These are phyloP conservation scores for Nemania sp. DNA, from an alignment of 2,329 filamentous ascomycete species.

Conservation along the genomic window DNA sequence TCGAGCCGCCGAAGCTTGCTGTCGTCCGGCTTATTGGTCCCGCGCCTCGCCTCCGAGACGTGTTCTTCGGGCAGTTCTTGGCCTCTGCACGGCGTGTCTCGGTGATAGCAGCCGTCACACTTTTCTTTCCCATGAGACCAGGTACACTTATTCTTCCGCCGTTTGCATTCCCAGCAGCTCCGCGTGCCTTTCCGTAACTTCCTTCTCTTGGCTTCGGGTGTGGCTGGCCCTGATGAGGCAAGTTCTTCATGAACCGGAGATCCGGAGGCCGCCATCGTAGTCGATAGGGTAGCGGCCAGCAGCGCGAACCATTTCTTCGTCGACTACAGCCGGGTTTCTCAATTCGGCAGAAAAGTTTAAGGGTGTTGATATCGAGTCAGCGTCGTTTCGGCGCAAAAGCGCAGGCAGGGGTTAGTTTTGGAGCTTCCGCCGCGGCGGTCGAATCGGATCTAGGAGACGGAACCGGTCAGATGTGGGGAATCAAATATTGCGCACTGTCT, in stretches of 20 bases:
- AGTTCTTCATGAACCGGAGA: slow-evolving; percentile 8
- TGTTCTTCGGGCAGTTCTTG: slow-evolving; percentile 21
- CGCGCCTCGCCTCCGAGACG: neutral
- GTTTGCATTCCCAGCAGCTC: slow-evolving; percentile 29
- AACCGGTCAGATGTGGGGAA: slow-evolving; percentile 12
- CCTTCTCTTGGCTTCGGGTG: slow-evolving; percentile 10
- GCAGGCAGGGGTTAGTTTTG: neutral
- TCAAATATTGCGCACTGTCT: neutral
- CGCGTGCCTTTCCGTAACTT: slow-evolving; percentile 25
- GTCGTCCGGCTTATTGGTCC: slow-evolving; percentile 5
- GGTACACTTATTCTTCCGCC: slow-evolving; percentile 26
- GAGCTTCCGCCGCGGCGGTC: slow-evolving; percentile 26
- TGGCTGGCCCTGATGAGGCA: neutral
- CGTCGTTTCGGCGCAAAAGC: neutral
- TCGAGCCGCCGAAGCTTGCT: slow-evolving; percentile 20
- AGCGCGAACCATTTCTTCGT: neutral
- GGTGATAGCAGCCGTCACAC: slow-evolving; percentile 21
- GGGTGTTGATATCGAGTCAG: neutral
- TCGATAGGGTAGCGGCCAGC: neutral
- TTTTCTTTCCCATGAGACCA: slow-evolving; percentile 16
- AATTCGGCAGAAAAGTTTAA: neutral
- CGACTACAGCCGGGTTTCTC: neutral
- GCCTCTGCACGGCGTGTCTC: slow-evolving; percentile 19
- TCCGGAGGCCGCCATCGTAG: slow-evolving; percentile 1
- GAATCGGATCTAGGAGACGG: slow-evolving; percentile 16